Conservation (phyloP, 2,329 filamentous ascomycete genomes). For the Shiraia bambusicola region DNA sequence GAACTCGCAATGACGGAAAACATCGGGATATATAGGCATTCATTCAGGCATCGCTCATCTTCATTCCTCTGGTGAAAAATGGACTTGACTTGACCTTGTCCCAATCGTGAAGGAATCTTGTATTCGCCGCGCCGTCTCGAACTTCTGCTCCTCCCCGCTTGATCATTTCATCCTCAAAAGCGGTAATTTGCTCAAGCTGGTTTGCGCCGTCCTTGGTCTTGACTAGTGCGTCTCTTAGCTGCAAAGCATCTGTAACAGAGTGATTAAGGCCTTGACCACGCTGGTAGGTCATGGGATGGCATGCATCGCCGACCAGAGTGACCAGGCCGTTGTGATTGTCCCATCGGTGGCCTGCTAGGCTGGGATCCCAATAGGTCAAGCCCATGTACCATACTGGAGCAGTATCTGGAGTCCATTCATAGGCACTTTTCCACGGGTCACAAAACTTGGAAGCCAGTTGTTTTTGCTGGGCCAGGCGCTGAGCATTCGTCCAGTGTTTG, state of each 20-base stretch:
- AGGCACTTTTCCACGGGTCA: constrained; percentile 49
- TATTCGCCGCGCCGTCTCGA: constrained; percentile 36
- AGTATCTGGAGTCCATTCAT: constrained; percentile 39
- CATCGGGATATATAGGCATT: neutral
- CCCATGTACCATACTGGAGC: constrained; percentile 38
- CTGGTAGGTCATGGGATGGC: constrained; percentile 48
- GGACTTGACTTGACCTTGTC: constrained; percentile 38
- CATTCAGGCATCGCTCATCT: constrained; percentile 17
- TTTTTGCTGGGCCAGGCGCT: constrained; percentile 46
- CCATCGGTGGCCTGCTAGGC: constrained; percentile 32
- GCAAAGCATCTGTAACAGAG: constrained; percentile 47
- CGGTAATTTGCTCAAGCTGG: constrained; percentile 34
- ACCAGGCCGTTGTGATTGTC: constrained; percentile 38
- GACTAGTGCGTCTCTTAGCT: constrained; percentile 40
- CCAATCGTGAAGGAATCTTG: constrained; percentile 42
- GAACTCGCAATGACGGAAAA: too few relatives aligned
- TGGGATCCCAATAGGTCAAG: constrained; percentile 42
- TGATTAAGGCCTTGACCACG: constrained; percentile 55
- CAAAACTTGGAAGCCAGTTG: constrained; percentile 46
- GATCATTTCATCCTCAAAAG: constrained; percentile 52
- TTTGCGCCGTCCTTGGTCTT: constrained; percentile 23
- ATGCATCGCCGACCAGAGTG: constrained; percentile 45
- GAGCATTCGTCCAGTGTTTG: constrained; percentile 35
- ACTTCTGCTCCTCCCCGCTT: constrained; percentile 37
- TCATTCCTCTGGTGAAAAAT: constrained; percentile 37